Percentiles rank a stretch among this genome's conserved stretches.
Conservation (phyloP, 2,329 filamentous ascomycete genomes). For the Botryotinia calthae region DNA sequence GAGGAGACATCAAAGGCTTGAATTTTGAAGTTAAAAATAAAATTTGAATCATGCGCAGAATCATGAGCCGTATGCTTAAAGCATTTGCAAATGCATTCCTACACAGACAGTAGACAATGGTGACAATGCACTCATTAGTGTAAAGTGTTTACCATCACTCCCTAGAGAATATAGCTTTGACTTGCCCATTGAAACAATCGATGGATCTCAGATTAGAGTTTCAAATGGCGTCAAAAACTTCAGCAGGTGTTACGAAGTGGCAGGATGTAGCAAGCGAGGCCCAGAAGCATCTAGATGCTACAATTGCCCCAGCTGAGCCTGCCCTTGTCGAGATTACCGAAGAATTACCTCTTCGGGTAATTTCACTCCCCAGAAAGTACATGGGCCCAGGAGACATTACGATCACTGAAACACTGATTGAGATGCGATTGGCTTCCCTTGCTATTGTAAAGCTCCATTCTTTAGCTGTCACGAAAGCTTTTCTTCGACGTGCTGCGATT, state of each 20-base stretch:
- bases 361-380: background rate
- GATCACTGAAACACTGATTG: slow-evolving; percentile 35
- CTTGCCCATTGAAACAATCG: background rate
- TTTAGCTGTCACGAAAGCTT: slow-evolving; percentile 43
- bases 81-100: background rate
- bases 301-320: background rate
- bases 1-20: background rate
- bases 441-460: slow-evolving; percentile 26
- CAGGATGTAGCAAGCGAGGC: background rate
- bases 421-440: slow-evolving; percentile 26
- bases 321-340: background rate
- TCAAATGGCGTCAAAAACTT: background rate
- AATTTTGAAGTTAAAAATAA: background rate
- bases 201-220: background rate
- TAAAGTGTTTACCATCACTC: background rate
- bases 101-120: background rate
- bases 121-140: background rate
- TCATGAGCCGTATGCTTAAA: background rate
- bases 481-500: slow-evolving; percentile 48
- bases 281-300: background rate
- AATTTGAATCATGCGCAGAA: background rate
- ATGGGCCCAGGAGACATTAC: background rate
- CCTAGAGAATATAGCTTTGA: background rate
- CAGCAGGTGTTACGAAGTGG: background rate
- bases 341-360: background rate